phyloP scores from a whole-genome alignment of 176 grass and related monocot genomes.

The Raddia guianensis region DNA sequence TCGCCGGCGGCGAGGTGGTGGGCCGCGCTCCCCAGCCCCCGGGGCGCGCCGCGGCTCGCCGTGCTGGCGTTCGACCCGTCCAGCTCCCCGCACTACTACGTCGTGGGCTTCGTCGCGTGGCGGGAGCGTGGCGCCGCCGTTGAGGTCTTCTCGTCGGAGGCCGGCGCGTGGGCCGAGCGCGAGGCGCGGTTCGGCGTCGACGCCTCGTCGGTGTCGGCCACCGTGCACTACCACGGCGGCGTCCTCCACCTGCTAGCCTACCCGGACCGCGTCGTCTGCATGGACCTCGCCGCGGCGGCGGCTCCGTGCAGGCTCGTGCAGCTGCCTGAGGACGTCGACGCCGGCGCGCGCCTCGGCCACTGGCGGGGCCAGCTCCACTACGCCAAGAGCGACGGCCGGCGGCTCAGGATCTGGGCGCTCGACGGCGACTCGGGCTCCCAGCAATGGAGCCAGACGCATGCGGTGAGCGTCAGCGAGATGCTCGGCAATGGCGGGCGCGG shows the following conservation, averaged over 20 bases:
- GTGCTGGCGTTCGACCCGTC: constrained; percentile 44
- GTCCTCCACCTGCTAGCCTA: constrained; percentile 43
- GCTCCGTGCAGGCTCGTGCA: background rate
- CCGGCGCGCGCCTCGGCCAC: constrained; percentile 18
- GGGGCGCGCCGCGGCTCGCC: constrained; percentile 23
- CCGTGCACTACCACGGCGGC: constrained; percentile 37
- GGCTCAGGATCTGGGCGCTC: constrained; percentile 40
- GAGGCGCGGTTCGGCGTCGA: constrained; percentile 20
- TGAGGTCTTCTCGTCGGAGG: constrained; percentile 40
- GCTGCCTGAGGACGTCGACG: constrained; percentile 33
- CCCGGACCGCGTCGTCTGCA: constrained; percentile 21
- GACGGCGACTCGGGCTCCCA: background rate
- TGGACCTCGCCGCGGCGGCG: constrained; percentile 20
- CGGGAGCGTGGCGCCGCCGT: constrained; percentile 11
- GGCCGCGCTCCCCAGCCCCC: constrained; percentile 23
- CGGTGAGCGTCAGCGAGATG: constrained; percentile 6
- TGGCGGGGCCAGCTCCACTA: constrained; percentile 36
- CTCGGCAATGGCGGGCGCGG: background rate
- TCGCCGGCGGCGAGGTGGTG: constrained; percentile 32
- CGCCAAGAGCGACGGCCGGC: background rate
- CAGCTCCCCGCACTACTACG: constrained; percentile 30
- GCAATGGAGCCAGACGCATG: constrained; percentile 30
- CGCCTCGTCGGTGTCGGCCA: constrained; percentile 23
- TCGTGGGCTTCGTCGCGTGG: constrained; percentile 28
- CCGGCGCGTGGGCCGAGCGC: constrained; percentile 26